Percentiles rank a stretch among this genome's conserved stretches.
These are phyloP conservation scores for Heritiera fomes DNA, from an alignment of 345 rosid species.

Conservation along the genomic window DNA sequence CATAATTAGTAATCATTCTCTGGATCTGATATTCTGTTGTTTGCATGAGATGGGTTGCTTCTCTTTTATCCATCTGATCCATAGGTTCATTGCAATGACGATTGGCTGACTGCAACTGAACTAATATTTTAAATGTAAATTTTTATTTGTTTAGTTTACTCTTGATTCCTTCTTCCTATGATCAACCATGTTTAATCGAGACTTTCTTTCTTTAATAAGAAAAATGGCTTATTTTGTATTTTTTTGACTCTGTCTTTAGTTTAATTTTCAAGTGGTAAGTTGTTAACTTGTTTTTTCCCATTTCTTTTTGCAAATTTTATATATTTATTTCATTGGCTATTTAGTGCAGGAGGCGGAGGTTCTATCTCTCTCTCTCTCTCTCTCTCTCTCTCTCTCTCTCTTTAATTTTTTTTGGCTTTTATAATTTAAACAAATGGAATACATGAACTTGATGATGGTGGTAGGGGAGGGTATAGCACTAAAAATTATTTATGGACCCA, in stretches of 20 bases:
- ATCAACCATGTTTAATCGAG: not conserved
- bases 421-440: slow-evolving; percentile 5
- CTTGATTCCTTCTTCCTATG: not conserved
- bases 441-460: not conserved
- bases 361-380: too few species aligned
- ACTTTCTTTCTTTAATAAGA: not conserved
- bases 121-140: slow-evolving; percentile 10
- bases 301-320: not conserved
- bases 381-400: not conserved
- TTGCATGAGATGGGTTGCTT: slow-evolving; percentile 22
- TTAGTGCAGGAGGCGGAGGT: not conserved
- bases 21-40: slow-evolving; percentile 17
- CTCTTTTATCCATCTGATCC: slow-evolving; percentile 17
- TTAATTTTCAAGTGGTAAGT: not conserved
- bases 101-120: slow-evolving; percentile 7
- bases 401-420: too few species aligned
- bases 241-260: not conserved
- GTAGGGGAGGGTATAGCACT: not conserved
- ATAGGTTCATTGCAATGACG: slow-evolving; percentile 14
- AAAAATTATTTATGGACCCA: not conserved
- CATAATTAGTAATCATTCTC: not conserved
- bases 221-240: not conserved
- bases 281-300: slow-evolving; percentile 6
- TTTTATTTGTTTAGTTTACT: not conserved
- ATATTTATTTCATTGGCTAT: not conserved